Percentiles rank a stretch among this genome's conserved stretches.
These are phyloP conservation scores for slime mould (Dictyostelium discoideum) DNA, from an alignment of 78 protist species.

Conservation along the genomic window dicty_2.7 NC_007089.4:3989501-3990000, in stretches of 20 bases:
- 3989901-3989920: background rate
- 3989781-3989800: background rate
- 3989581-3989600: background rate
- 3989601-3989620: no score
- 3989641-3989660: no score
- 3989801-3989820: background rate
- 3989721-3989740: background rate
- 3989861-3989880: background rate
- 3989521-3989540: background rate
- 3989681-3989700: background rate
- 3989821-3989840: background rate
- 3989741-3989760: background rate
- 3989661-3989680: background rate
- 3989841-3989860: background rate
- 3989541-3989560: conserved; percentile 1
- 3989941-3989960: no score
- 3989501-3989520: background rate
- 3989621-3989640: no score
- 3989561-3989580: background rate
- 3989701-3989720: background rate
- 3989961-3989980: no score
- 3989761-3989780: background rate
- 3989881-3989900: background rate
- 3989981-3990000: background rate
- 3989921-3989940: background rate